Conservation (phyloP, 139 green algal species). For the Asterochloris sp. region DNA sequence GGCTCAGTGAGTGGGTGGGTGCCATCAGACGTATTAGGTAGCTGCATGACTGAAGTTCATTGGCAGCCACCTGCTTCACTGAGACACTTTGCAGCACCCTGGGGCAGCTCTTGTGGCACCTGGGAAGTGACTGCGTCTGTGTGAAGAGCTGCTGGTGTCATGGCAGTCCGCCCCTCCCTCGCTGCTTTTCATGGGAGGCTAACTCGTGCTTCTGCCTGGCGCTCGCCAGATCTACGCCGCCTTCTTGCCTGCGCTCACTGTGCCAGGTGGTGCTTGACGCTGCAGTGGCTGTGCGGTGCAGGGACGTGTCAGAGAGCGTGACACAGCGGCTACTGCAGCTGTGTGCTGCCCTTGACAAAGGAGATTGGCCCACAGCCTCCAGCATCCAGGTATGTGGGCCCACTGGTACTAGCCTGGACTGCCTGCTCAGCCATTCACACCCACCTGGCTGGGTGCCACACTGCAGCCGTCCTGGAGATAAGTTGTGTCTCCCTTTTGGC, state of each 20-base stretch:
- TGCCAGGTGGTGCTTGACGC: not conserved
- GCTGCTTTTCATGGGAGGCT: not conserved
- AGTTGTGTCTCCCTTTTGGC: no score
- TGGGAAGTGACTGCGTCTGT: no score
- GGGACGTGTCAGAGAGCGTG: conserved; percentile 70
- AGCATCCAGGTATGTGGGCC: conserved; percentile 82
- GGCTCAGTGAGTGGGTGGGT: no score
- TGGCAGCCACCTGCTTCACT: no score
- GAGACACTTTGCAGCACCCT: no score
- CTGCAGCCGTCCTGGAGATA: no score
- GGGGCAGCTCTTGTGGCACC: no score
- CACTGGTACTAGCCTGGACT: conserved; percentile 50
- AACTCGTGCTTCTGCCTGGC: no score
- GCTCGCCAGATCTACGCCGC: not conserved
- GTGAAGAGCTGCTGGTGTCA: no score
- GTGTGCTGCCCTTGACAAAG: conserved; percentile 69
- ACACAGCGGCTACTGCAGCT: conserved; percentile 79
- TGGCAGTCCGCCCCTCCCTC: no score
- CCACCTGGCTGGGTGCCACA: conserved; percentile 53
- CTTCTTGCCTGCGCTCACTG: not conserved
- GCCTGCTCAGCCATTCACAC: conserved; percentile 90
- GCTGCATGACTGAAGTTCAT: no score
- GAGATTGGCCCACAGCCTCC: conserved; percentile 74
- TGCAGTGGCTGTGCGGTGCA: not conserved
- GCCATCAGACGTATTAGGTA: no score